phyloP scores from a whole-genome alignment of 306 rosid species.

The cucumber (Cucumis sativus) region DNA sequence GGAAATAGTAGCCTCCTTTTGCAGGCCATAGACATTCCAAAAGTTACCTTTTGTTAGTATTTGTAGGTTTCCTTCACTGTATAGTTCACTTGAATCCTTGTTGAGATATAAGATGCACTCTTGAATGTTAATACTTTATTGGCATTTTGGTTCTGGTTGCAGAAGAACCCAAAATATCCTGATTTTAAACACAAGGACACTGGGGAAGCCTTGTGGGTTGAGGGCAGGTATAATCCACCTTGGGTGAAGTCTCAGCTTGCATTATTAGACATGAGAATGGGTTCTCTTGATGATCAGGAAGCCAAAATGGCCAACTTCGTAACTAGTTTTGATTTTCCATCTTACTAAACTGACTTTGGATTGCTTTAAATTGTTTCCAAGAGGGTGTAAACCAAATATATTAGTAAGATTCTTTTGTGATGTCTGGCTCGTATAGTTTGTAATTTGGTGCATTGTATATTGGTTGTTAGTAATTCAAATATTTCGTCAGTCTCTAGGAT shows the following conservation, averaged over 20 bases:
- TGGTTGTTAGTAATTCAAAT: not conserved
- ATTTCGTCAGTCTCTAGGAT: not conserved
- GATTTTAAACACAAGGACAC: conserved; percentile 94
- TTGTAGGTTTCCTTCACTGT: not conserved
- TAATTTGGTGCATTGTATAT: not conserved
- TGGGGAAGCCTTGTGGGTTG: conserved; percentile 89
- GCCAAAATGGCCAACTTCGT: not conserved
- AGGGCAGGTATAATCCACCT: conserved; percentile 62
- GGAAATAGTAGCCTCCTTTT: not conserved
- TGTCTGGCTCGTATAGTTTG: not conserved
- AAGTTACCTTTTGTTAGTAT: not conserved
- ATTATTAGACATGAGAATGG: conserved; percentile 58
- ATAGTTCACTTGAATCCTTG: not conserved
- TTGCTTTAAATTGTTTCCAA: not conserved
- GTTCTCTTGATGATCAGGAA: conserved; percentile 30
- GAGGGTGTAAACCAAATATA: not conserved
- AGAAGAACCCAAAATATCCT: conserved; percentile 84
- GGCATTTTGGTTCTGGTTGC: conserved; percentile 7
- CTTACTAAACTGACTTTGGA: not conserved
- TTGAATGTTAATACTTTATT: not conserved
- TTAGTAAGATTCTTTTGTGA: not conserved
- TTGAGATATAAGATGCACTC: not conserved
- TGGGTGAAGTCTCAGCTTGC: conserved; percentile 88
- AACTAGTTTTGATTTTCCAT: not conserved
- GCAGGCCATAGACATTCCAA: not conserved